phyloP scores from a whole-genome alignment of 192 early-diverging fungal species.

The Phlyctochytrium planicorne region DNA sequence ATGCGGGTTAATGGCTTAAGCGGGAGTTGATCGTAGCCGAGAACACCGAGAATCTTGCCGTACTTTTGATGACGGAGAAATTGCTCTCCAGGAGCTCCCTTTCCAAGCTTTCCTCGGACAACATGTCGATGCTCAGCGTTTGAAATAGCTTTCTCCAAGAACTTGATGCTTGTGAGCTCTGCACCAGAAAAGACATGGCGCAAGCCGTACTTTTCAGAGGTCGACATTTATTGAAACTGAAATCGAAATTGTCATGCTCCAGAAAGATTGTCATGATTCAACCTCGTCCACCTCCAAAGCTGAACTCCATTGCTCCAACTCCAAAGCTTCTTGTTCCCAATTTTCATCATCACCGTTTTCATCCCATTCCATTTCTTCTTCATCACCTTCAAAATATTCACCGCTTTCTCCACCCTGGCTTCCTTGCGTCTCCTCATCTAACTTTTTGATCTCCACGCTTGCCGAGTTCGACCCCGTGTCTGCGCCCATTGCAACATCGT shows the following conservation, averaged over 20 bases:
- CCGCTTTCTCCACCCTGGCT: background rate
- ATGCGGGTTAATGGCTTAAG: slow-evolving; percentile 33
- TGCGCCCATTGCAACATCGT: too few species aligned
- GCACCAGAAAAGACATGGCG: background rate
- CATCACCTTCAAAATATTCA: background rate
- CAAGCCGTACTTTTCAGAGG: too few species aligned
- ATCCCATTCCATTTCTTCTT: slow-evolving; percentile 6
- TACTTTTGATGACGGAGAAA: slow-evolving; percentile 19
- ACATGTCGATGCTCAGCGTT: slow-evolving; percentile 25
- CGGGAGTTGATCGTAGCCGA: slow-evolving; percentile 34
- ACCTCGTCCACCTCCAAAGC: background rate
- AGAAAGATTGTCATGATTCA: background rate
- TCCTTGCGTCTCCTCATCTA: too few species aligned
- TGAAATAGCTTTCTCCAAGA: slow-evolving; percentile 16
- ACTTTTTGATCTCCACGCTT: too few species aligned
- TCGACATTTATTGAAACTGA: too few species aligned
- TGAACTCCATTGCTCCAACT: slow-evolving; percentile 36
- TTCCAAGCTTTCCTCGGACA: slow-evolving; percentile 33
- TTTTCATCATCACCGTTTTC: slow-evolving; percentile 19
- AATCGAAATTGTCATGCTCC: background rate
- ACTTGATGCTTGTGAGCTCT: background rate
- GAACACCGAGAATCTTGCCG: slow-evolving; percentile 30
- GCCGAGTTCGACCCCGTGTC: too few species aligned
- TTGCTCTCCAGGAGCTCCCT: slow-evolving; percentile 13
- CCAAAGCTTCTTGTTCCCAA: slow-evolving; percentile 48